A percentile compares a stretch with the other conserved stretches of the same genome.
These are phyloP conservation scores for Chrysochromulina parva DNA, from an alignment of 78 protist genomes.

Conservation along the genomic window DNA sequence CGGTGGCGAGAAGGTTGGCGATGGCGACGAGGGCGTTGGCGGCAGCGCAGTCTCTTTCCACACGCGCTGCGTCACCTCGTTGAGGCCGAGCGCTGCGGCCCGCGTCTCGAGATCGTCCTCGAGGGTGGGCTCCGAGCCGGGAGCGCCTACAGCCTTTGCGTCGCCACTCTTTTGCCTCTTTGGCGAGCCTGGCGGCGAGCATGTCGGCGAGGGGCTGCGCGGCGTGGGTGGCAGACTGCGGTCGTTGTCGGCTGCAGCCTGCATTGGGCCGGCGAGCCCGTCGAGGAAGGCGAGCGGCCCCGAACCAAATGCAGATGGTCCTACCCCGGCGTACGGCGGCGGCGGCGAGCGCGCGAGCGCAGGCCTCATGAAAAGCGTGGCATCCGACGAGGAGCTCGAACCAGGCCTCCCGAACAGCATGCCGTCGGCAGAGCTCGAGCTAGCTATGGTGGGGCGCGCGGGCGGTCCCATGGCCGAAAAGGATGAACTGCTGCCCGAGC, in stretches of 20 bases:
- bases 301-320: no score
- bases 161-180: not conserved
- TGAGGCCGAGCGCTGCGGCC: slow-evolving; percentile 7
- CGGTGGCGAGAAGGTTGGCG: not conserved
- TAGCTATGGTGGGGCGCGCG: no score
- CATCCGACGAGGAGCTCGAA: no score
- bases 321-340: no score
- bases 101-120: not conserved
- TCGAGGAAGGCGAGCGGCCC: no score
- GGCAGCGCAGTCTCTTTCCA: not conserved
- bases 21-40: not conserved
- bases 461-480: no score
- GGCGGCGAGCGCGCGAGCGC: no score
- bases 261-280: not conserved
- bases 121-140: not conserved
- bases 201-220: slow-evolving; percentile 12
- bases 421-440: no score
- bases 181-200: not conserved
- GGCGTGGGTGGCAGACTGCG: not conserved
- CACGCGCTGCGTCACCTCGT: slow-evolving; percentile 8
- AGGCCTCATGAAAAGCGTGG: no score
- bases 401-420: no score
- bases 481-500: no score
- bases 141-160: no score
- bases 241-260: not conserved